These are phyloP conservation scores for Penicillium palitans DNA, from an alignment of 2,329 filamentous ascomycete genomes.

Conservation along the genomic window DNA sequence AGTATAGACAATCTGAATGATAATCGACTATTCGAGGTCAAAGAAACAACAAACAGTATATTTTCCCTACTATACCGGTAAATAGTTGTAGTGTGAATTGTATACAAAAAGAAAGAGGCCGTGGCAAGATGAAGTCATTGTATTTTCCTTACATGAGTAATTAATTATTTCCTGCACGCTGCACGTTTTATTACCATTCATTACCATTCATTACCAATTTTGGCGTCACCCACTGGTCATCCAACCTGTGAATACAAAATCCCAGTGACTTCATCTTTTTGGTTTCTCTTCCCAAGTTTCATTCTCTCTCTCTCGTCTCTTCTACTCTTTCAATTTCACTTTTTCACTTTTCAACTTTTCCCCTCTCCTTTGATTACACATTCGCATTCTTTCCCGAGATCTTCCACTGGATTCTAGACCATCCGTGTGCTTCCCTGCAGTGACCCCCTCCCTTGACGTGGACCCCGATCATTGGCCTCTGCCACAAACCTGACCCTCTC, in stretches of 20 bases:
- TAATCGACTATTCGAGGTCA: neutral
- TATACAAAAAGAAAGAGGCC: neutral
- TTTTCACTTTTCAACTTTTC: neutral
- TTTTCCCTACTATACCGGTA: no score
- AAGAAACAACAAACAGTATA: neutral
- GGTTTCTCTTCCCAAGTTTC: neutral
- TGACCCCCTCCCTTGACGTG: conserved; percentile 30
- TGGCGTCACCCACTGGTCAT: neutral
- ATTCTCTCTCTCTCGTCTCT: neutral
- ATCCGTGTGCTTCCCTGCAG: conserved; percentile 22
- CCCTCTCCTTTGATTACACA: neutral
- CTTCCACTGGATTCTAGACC: conserved; percentile 18
- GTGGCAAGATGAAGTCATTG: conserved; percentile 3
- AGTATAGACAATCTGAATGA: neutral
- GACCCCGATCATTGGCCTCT: conserved; percentile 31
- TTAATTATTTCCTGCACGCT: neutral
- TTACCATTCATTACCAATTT: conserved; percentile 2
- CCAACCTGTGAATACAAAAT: neutral
- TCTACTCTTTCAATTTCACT: neutral
- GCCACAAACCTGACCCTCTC: conserved; percentile 24
- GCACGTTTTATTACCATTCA: conserved; percentile 2
- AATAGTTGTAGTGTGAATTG: neutral
- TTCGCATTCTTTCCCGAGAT: neutral
- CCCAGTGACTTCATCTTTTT: conserved; percentile 2
- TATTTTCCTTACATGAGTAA: conserved; percentile 5